These are phyloP conservation scores for Limtongozyma cylindracea DNA, from an alignment of 805 yeast genomes.

Conservation along the genomic window DNA sequence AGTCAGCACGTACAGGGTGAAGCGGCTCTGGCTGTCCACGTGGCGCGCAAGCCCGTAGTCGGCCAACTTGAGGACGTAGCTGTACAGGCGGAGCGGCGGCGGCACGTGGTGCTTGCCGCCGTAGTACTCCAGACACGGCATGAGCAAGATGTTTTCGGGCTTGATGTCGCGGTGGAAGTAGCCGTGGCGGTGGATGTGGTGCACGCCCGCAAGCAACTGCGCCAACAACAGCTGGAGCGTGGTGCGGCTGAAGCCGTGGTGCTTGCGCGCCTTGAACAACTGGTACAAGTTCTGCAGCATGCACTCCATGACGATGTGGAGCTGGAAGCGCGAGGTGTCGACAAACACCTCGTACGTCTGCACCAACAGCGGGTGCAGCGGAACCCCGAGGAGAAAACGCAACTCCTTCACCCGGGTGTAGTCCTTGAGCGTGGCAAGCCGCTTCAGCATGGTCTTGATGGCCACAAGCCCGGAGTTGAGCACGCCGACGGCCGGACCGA, in stretches of 20 bases:
- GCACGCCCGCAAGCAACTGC: conserved; percentile 53
- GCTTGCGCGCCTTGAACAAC: conserved; percentile 37
- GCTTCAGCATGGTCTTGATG: conserved; percentile 48
- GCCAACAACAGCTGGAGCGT: conserved; percentile 41
- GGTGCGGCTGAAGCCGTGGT: conserved; percentile 22
- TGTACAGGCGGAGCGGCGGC: conserved; percentile 10
- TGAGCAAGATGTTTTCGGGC: conserved; percentile 74
- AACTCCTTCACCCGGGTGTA: conserved; percentile 30
- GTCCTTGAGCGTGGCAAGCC: conserved; percentile 5
- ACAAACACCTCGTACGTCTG: conserved; percentile 60
- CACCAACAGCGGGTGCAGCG: conserved; percentile 48
- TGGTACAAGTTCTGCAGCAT: conserved; percentile 68
- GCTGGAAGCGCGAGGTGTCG: conserved; percentile 24
- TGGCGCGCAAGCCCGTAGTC: conserved; percentile 64
- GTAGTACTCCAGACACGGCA: conserved; percentile 28
- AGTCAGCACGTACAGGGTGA: conserved; percentile 59
- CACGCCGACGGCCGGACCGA: conserved; percentile 4
- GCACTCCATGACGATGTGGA: conserved; percentile 75
- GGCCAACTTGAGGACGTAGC: conserved; percentile 46
- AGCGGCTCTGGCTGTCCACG: conserved; percentile 22
- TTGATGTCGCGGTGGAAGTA: conserved; percentile 79
- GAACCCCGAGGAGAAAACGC: conserved; percentile 36
- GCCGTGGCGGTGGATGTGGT: conserved; percentile 49
- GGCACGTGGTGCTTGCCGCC: conserved; percentile 16
- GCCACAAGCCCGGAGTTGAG: conserved; percentile 25